Evolutionary conservation across 1,284 basidiomycete species (phyloP), one percentile per base, ranked within the genome.

Genomic region (Microstroma glucosiphilum): DNA sequence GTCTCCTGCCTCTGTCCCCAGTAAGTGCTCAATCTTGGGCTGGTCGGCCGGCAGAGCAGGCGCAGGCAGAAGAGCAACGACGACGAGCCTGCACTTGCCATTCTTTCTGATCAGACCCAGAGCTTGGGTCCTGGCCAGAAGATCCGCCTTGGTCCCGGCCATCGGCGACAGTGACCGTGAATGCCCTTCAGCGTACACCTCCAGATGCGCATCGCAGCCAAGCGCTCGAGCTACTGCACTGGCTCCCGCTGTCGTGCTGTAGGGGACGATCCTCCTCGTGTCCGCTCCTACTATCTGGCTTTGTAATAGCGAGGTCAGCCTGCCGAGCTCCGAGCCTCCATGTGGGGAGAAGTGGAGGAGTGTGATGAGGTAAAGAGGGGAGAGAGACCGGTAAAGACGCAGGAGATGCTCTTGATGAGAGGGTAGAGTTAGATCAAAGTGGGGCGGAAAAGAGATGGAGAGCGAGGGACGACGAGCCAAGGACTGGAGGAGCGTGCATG

Each of bases 321-420:
- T 9, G 30, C 30, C 9, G 30, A 37, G 30, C 30, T 9, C 30
- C 9, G 30, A 37, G 9, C 9, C 46, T 12, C 23, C 46, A 12
- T n/a, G 46, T 48, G 46, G 17, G 17, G 46, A 48, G 46, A 23
- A 23, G n/a, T n/a, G 46, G 46, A 48, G 17, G 46, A 48, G 46
- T 4, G 17, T n/a, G 46, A 48, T 48, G 46, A n/a, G 17, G 46
- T 48, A 48, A 12, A 23, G 46, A 48, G 23, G 46, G 46, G 46
- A 48, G 46, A n/a, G 46, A 48, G 46, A 23, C 46, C 23, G 46
- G 46, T 48, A 48, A n/a, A 48, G 46, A n/a, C 30, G 30, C 30
- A 37, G 30, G 9, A 37, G 3, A 37, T 37, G 30, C 30, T 37
- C 30, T 37, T 37, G 30, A 37, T 37, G 30, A 9, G 30, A 37